phyloP scores from a whole-genome alignment of 495 filamentous ascomycete genomes.

The Penicillium paradoxum region DNA sequence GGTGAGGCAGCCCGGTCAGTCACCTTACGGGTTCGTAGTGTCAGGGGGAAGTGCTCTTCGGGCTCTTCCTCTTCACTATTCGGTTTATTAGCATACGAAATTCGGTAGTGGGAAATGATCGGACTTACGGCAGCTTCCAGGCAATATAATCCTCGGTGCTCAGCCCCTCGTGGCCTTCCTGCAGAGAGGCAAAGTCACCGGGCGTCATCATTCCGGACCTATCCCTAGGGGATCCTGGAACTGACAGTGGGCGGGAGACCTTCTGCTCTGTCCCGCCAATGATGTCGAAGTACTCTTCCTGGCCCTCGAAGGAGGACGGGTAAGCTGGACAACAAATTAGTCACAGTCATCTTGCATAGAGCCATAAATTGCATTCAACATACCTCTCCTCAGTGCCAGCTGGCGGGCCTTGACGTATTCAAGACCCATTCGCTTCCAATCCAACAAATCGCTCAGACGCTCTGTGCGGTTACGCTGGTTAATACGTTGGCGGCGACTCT shows the following conservation, averaged over 20 bases:
- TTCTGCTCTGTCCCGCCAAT: slow-evolving; percentile 88
- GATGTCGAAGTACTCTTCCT: slow-evolving; percentile 73
- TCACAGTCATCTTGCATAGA: background rate
- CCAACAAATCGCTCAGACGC: slow-evolving; percentile 85
- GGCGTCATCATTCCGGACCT: slow-evolving; percentile 98
- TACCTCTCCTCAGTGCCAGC: slow-evolving; percentile 77
- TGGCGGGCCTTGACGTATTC: slow-evolving; percentile 98
- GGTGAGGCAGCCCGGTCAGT: slow-evolving; percentile 37
- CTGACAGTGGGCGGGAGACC: slow-evolving; percentile 87
- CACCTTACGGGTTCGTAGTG: slow-evolving; percentile 51
- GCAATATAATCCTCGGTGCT: slow-evolving; percentile 96
- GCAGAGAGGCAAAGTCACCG: slow-evolving; percentile 92
- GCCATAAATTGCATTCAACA: slow-evolving; percentile 5
- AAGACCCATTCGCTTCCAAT: slow-evolving; percentile 99
- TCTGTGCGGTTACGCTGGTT: slow-evolving; percentile 99
- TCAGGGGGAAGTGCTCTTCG: slow-evolving; percentile 89
- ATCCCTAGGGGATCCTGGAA: slow-evolving; percentile 86
- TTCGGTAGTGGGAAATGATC: background rate
- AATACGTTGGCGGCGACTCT: slow-evolving; percentile 92
- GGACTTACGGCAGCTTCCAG: slow-evolving; percentile 93
- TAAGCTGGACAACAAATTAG: slow-evolving; percentile 55
- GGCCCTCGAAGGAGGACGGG: slow-evolving; percentile 71
- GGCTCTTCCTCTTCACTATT: slow-evolving; percentile 88
- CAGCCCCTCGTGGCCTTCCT: slow-evolving; percentile 88
- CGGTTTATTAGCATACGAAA: background rate